A percentile compares a stretch with the other conserved stretches of the same genome.
These are phyloP conservation scores for Lactarius vividus DNA, from an alignment of 768 basidiomycete species.

Conservation along the genomic window DNA sequence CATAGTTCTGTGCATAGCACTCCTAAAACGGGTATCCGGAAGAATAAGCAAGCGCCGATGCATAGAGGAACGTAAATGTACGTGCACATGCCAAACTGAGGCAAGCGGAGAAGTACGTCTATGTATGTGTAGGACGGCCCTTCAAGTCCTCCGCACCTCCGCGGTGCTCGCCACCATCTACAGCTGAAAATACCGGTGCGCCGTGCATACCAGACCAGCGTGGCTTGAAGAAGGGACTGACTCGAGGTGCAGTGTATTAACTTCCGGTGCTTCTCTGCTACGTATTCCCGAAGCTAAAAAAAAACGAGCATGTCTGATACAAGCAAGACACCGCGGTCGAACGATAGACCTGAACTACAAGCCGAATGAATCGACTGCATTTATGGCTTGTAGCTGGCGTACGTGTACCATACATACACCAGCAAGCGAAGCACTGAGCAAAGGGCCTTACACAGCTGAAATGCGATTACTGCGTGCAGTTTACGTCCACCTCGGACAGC, in stretches of 20 bases:
- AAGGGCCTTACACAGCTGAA: neutral
- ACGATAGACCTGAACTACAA: neutral
- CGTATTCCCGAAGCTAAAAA: neutral
- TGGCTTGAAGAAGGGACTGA: neutral
- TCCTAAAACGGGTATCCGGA: conserved; percentile 4
- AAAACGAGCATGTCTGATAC: neutral
- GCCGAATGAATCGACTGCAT: neutral
- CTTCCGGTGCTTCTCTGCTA: neutral
- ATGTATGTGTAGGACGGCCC: neutral
- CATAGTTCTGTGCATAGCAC: neutral
- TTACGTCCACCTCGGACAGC: neutral
- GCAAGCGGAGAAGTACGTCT: neutral
- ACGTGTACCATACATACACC: neutral
- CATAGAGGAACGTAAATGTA: neutral
- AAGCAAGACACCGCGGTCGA: neutral
- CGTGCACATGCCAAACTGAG: neutral
- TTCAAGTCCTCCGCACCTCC: neutral
- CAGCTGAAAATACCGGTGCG: conserved; percentile 11
- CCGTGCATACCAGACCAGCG: neutral
- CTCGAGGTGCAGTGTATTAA: neutral
- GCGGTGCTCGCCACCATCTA: neutral
- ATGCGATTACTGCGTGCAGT: neutral
- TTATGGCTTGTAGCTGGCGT: neutral
- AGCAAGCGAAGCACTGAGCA: neutral
- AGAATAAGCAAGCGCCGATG: neutral